Evolutionary conservation across 257 asterid genomes (phyloP).

Genomic region (Hygrophila difformis): DNA sequence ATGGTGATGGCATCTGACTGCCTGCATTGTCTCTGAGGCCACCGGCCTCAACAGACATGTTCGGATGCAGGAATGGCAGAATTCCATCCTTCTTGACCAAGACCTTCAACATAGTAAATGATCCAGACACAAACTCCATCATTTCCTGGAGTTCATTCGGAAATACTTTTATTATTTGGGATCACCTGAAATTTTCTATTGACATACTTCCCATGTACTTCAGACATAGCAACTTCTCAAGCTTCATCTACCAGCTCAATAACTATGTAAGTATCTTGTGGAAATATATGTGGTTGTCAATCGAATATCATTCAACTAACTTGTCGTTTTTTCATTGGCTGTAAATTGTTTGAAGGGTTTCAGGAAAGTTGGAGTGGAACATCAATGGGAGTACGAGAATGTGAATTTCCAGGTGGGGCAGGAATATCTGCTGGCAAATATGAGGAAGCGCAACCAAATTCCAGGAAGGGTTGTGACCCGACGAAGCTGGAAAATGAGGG

Average conservation of each 20-base stretch:
- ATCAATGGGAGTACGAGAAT: conserved; percentile 47
- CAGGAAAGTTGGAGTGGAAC: conserved; percentile 41
- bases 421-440: conserved; percentile 31
- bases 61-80: conserved; percentile 2
- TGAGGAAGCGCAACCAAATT: conserved; percentile 25
- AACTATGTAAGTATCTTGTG: conserved; percentile 49
- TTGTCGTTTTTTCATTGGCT: too few species aligned
- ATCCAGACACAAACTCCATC: conserved; percentile 33
- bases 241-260: conserved; percentile 60
- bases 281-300: too few species aligned
- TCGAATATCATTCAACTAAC: too few species aligned
- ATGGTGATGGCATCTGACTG: background rate
- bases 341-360: conserved; percentile 48
- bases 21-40: background rate
- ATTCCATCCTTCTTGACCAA: conserved; percentile 50
- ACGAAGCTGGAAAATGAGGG: background rate
- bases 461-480: background rate
- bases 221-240: conserved; percentile 46
- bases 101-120: conserved; percentile 40
- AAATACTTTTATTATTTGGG: conserved; percentile 42
- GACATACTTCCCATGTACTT: conserved; percentile 41
- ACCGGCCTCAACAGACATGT: background rate
- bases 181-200: conserved; percentile 33
- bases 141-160: conserved; percentile 44
- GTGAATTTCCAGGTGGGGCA: conserved; percentile 42